Percentiles rank a stretch among this genome's conserved stretches.
Conservation (phyloP, 2,329 filamentous ascomycete species). For the Blumeriella jaapii region DNA sequence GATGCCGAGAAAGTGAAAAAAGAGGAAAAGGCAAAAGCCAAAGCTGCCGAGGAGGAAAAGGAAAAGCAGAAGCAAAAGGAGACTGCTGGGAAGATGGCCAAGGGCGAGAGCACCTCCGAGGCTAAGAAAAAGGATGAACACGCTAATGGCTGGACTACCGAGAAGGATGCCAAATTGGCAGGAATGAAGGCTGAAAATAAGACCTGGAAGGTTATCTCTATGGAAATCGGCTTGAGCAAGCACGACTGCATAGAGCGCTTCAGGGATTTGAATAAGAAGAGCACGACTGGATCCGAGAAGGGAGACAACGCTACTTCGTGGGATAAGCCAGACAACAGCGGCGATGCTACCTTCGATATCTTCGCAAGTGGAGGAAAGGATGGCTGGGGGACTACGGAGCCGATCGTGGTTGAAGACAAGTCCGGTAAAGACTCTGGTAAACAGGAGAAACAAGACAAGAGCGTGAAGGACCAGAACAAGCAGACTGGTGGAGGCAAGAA, state of each 20-base stretch:
- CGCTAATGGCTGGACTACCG: conserved; percentile 14
- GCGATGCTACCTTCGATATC: not conserved
- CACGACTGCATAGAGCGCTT: not conserved
- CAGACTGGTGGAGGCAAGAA: not conserved
- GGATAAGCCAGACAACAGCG: not conserved
- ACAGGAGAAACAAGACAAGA: not conserved
- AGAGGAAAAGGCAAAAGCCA: not conserved
- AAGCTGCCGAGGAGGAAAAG: not conserved
- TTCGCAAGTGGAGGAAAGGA: not conserved
- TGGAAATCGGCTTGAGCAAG: conserved; percentile 1
- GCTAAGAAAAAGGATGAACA: conserved; percentile 1
- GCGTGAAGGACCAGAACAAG: not conserved
- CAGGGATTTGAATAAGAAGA: not conserved
- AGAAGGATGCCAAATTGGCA: conserved; percentile 20
- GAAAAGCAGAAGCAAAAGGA: not conserved
- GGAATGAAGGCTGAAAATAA: conserved; percentile 20
- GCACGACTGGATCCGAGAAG: not conserved
- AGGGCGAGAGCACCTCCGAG: not conserved
- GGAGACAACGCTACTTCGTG: not conserved
- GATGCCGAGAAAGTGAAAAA: conserved; percentile 1
- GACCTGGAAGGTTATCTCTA: conserved; percentile 14
- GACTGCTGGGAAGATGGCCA: not conserved
- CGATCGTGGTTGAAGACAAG: not conserved
- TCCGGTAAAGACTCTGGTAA: not conserved
- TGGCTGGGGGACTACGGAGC: not conserved